Evolutionary conservation across 2,329 filamentous ascomycete species (phyloP).

Genomic region (Diaporthe vexans): DNA sequence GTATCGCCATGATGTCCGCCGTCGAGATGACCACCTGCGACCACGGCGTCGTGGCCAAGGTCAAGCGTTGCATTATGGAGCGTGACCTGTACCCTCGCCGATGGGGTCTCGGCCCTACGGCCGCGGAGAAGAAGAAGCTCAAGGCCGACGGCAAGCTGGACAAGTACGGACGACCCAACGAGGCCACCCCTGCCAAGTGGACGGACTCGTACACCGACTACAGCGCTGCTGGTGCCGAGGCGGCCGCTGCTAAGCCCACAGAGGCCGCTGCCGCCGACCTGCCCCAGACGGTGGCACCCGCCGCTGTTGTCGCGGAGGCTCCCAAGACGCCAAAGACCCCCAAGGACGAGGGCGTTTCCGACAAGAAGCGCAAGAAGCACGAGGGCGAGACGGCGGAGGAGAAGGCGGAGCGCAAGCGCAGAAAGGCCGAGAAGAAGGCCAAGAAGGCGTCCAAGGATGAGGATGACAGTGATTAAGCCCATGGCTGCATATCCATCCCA

Average conservation of each 20-base stretch:
- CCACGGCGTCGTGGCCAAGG: constrained; percentile 97
- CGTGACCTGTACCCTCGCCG: constrained; percentile 95
- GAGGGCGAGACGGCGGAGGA: constrained; percentile 81
- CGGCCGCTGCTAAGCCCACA: constrained; percentile 55
- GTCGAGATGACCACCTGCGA: constrained; percentile 97
- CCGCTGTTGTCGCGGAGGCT: constrained; percentile 55
- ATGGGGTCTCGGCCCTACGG: constrained; percentile 96
- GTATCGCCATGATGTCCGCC: constrained; percentile 97
- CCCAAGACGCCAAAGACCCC: constrained; percentile 30
- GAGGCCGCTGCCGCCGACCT: constrained; percentile 60
- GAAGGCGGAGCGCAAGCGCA: constrained; percentile 59
- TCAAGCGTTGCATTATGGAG: constrained; percentile 99
- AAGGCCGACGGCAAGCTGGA: constrained; percentile 98
- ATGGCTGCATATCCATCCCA: constrained; percentile 24
- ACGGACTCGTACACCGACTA: constrained; percentile 93
- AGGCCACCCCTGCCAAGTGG: constrained; percentile 95
- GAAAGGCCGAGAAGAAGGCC: constrained; percentile 52
- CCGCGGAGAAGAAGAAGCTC: constrained; percentile 99
- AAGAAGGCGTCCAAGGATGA: constrained; percentile 46
- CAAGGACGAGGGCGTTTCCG: constrained; percentile 70
- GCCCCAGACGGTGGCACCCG: constrained; percentile 51
- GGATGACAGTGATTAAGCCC: constrained; percentile 44
- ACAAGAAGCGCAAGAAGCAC: constrained; percentile 88
- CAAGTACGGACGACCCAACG: constrained; percentile 95
- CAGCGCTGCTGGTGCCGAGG: constrained; percentile 65